Evolutionary conservation across 139 green algal species (phyloP).

Genomic region (Diplosphaera chodatii): DNA sequence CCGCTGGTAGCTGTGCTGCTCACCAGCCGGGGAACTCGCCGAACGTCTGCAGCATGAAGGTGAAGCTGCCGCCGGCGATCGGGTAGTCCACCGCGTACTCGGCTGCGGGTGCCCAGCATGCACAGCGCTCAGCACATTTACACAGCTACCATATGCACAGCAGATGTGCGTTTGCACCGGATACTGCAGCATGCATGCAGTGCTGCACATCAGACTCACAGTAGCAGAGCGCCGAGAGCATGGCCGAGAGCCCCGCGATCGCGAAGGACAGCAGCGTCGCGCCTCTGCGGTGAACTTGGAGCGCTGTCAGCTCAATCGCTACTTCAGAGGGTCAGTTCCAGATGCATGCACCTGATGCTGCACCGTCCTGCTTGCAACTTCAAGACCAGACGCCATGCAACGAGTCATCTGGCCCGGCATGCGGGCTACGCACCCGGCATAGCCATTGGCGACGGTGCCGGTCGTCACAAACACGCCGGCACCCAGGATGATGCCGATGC

Average conservation of each 20-base stretch:
- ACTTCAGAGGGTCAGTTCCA: too few species aligned
- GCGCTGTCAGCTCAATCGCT: too few species aligned
- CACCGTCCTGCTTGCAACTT: neutral
- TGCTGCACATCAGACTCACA: constrained; percentile 32
- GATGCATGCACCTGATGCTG: too few species aligned
- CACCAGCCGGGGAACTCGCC: constrained; percentile 47
- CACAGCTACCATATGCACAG: too few species aligned
- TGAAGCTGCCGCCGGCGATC: neutral
- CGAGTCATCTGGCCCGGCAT: too few species aligned
- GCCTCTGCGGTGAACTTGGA: too few species aligned
- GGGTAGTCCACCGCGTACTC: constrained; percentile 33
- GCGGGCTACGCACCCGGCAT: neutral
- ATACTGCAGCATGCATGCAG: too few species aligned
- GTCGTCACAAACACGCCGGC: constrained; percentile 53
- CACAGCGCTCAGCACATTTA: too few species aligned
- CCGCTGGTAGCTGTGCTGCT: too few species aligned
- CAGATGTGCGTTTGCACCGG: too few species aligned
- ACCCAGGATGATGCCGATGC: constrained; percentile 46
- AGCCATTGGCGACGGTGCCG: constrained; percentile 26
- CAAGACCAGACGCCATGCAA: too few species aligned
- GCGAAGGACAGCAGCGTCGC: neutral
- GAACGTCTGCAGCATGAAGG: constrained; percentile 20
- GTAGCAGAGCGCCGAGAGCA: constrained; percentile 45
- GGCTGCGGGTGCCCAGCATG: too few species aligned
- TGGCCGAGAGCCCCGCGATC: constrained; percentile 10